phyloP scores from a whole-genome alignment of 2,329 filamentous ascomycete species.

The Fusarium armeniacum region DNA sequence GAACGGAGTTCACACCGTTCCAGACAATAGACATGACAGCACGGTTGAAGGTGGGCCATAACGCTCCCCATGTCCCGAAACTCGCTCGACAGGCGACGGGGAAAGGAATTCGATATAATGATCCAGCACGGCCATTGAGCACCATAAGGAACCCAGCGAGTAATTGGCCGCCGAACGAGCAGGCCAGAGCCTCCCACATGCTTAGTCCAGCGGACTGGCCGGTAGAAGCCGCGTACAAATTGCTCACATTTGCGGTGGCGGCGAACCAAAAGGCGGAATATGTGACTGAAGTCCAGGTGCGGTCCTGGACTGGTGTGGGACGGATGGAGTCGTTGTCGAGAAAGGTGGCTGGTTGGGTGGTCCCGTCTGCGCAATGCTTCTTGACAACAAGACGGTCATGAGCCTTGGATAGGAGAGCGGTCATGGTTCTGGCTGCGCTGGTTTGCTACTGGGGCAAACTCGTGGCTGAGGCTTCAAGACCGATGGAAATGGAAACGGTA shows the following conservation, averaged over 20 bases:
- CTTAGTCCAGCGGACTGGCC: constrained; percentile 11
- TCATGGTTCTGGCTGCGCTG: background rate
- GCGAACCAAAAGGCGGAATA: constrained; percentile 23
- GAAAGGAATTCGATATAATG: constrained; percentile 11
- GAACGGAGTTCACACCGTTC: constrained; percentile 22
- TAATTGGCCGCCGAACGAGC: constrained; percentile 16
- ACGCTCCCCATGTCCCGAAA: constrained; percentile 20
- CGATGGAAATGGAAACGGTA: no score
- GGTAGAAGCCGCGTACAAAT: background rate
- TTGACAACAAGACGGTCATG: constrained; percentile 7
- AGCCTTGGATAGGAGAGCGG: background rate
- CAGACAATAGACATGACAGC: constrained; percentile 22
- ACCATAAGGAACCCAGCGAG: constrained; percentile 22
- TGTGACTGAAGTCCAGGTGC: constrained; percentile 23
- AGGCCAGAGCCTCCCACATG: constrained; percentile 20
- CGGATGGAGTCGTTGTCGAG: constrained; percentile 30
- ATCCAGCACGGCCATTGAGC: constrained; percentile 17
- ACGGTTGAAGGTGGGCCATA: constrained; percentile 23
- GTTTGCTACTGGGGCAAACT: background rate
- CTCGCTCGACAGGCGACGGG: constrained; percentile 19
- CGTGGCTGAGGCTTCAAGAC: no score
- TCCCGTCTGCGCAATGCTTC: constrained; percentile 4
- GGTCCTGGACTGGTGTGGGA: constrained; percentile 13
- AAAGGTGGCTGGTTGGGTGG: constrained; percentile 5
- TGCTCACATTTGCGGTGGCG: constrained; percentile 11